Evolutionary conservation across 2,329 filamentous ascomycete species (phyloP), one percentile per base, ranked within the genome.

Genomic region (Sphaerulina vaccinii): DNA sequence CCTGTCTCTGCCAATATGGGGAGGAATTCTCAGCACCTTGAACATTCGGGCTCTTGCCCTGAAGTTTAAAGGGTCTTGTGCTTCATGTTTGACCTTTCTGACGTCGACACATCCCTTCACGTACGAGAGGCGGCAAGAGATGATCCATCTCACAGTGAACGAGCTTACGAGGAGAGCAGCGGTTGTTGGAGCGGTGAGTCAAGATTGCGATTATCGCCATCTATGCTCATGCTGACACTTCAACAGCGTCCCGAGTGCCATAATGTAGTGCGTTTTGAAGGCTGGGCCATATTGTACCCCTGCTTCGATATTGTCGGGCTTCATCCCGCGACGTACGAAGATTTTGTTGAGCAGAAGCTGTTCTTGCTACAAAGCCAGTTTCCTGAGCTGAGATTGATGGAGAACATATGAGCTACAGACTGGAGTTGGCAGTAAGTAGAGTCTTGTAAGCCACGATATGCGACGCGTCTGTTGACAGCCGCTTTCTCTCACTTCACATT

Each of bases 341-440:
- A 50, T 24, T 13, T 42, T 5, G 16, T 50, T 24, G 47, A 50
- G 38, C 47, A 50, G n/a, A 22, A 39, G 27, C 38, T 50, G 47
- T 36, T 15, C 24, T 19, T 18, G 2, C 22, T 50, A 15, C 41
- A 45, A 23, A 32, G 33, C 23, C 29, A 32, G 21, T n/a, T 22
- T 15, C 41, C 41, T 1, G 24, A 45, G 15, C 24, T 35, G 35
- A 38, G 7, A 18, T 38, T 38, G 73, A n/a, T n/a, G n/a, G n/a
- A n/a, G n/a, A n/a, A n/a, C n/a, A n/a, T n/a, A n/a, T n/a, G n/a
- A n/a, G n/a, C n/a, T n/a, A n/a, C n/a, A n/a, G n/a, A n/a, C n/a
- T n/a, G n/a, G n/a, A n/a, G n/a, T n/a, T n/a, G n/a, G n/a, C n/a
- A n/a, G n/a, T n/a, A n/a, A n/a, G n/a, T n/a, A n/a, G n/a, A n/a